These are phyloP conservation scores for Starmerella bombicola DNA, from an alignment of 805 yeast species.

Conservation along the genomic window DNA sequence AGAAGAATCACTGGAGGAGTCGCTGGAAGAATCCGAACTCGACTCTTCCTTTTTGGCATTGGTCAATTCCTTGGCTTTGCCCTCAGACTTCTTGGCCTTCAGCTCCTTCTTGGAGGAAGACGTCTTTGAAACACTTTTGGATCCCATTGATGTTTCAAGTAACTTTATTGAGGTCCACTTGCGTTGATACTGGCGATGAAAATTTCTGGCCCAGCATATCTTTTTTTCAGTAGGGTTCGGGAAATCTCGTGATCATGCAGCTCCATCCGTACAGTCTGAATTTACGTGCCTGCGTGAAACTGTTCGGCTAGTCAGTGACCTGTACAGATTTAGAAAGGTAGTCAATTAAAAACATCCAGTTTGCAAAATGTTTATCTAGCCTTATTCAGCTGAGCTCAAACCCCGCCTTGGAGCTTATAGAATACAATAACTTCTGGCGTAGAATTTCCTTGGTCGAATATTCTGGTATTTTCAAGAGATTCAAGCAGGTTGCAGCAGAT, in stretches of 20 bases:
- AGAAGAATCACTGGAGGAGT: slow-evolving; percentile 28
- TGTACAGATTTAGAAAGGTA: too few species aligned
- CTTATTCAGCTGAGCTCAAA: slow-evolving; percentile 52
- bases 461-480: slow-evolving; percentile 73
- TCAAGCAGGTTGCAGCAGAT: slow-evolving; percentile 88
- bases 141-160: slow-evolving; percentile 7
- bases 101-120: slow-evolving; percentile 11
- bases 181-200: too few species aligned
- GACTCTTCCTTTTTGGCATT: slow-evolving; percentile 20
- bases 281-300: too few species aligned
- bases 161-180: too few species aligned
- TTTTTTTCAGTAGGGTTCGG: too few species aligned
- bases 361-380: too few species aligned
- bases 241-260: too few species aligned
- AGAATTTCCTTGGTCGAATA: slow-evolving; percentile 50
- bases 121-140: slow-evolving; percentile 12
- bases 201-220: too few species aligned
- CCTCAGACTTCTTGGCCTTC: slow-evolving; percentile 6
- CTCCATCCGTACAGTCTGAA: too few species aligned
- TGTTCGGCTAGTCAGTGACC: too few species aligned
- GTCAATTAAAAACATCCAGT: too few species aligned
- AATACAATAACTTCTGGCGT: slow-evolving; percentile 53
- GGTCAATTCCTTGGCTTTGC: slow-evolving; percentile 7
- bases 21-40: slow-evolving; percentile 25
- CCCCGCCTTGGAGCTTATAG: slow-evolving; percentile 74